Evolutionary conservation across 176 grass and related monocot species (phyloP).

Genomic region (Cocos nucifera): DNA sequence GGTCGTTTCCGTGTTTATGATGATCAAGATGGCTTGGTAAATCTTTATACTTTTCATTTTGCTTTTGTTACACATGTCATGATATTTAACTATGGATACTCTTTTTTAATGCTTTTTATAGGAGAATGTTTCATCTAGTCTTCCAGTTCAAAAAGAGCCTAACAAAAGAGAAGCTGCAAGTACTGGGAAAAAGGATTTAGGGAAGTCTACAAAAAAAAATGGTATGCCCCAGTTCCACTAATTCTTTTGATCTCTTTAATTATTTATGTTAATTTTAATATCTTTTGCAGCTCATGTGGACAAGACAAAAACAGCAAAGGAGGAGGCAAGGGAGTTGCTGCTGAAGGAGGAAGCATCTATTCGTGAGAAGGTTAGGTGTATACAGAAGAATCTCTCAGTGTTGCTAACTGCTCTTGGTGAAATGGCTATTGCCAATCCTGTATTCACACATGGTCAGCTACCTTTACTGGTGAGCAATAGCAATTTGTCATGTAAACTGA

Average conservation of each 20-base stretch:
- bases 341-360: constrained; percentile 79
- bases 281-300: constrained; percentile 41
- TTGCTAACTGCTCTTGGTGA: constrained; percentile 81
- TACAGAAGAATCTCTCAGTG: constrained; percentile 74
- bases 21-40: constrained; percentile 55
- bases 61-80: too few species aligned
- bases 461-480: constrained; percentile 60
- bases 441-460: constrained; percentile 89
- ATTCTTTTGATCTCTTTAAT: too few species aligned
- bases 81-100: too few species aligned
- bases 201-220: constrained; percentile 63
- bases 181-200: constrained; percentile 50
- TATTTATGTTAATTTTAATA: not conserved
- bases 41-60: constrained; percentile 12
- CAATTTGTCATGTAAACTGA: constrained; percentile 5
- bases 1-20: constrained; percentile 85
- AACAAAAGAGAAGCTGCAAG: constrained; percentile 47
- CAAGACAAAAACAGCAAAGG: constrained; percentile 89
- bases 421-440: constrained; percentile 80
- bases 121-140: constrained; percentile 33
- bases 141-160: constrained; percentile 32
- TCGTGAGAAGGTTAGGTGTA: constrained; percentile 55
- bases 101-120: constrained; percentile 29
- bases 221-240: constrained; percentile 32
- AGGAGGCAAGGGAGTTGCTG: constrained; percentile 79